Base-by-base conservation (phyloP, 1,284 basidiomycete species). In the Psilocybe mexicana region DNA sequence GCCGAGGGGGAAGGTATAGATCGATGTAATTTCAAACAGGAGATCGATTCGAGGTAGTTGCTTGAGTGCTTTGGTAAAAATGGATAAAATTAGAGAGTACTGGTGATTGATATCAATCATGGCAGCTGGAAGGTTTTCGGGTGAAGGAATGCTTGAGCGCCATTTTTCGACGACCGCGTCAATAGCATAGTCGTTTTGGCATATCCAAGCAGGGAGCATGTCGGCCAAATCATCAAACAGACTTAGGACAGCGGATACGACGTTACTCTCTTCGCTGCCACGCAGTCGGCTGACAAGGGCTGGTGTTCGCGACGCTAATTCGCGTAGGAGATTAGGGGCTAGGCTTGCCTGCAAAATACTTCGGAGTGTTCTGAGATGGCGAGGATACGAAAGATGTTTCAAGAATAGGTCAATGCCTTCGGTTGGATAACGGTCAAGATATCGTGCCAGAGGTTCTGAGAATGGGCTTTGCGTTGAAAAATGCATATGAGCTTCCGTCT, bases 391-490 rank as follows among this genome's bases (percentile, higher is more conserved):
- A 24, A 99, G 76, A 65, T 92, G 85, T 25, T 84, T 84, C 65
- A 97, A 82, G 72, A 99, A 92, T 72, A 93, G 93, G 56, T 91
- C 86, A 24, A 93, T 82, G 2, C 94, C 90, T 67, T 98, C 93
- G 2, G 76, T 77, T 2, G 94, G 90, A 73, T 98, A 99, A 25
- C 93, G 86, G 73, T 98, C 88, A 26, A 99, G 82, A 73, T 94
- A 99, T 70, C 90, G 89, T 14, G 92, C 94, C 44, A 99, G 77
- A 23, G 96, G 96, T 63, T 94, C 90, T 0, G 96, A 98, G 76
- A 99, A 98, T 0, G 96, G 95, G 64, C 92, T 98, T 49, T 84
- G 84, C 3, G 88, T 87, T 0, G 93, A 93, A 68, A 96, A 96
- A 64, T 94, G 91, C 75, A 99, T 87, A 64, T 90, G 85, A 1